Evolutionary conservation across 495 filamentous ascomycete genomes (phyloP).

Genomic region (Cercophora samala): DNA sequence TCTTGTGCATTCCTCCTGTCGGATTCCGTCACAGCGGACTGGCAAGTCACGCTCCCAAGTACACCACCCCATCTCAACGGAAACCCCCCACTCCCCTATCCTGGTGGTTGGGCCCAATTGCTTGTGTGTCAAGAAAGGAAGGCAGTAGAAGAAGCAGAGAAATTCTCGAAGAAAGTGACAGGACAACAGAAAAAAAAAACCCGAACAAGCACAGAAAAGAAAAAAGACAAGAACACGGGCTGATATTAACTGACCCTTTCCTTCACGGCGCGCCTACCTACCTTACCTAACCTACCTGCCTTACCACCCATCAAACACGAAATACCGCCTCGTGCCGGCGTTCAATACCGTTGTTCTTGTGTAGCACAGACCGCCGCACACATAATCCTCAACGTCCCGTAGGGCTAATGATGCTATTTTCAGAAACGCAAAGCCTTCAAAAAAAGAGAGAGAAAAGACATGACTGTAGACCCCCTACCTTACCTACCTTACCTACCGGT

Average conservation of each 20-base stretch:
- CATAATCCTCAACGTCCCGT: neutral
- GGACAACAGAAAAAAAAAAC: neutral
- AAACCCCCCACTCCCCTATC: neutral
- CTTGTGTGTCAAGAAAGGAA: neutral
- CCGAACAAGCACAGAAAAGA: neutral
- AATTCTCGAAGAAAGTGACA: neutral
- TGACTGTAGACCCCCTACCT: neutral
- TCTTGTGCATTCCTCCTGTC: neutral
- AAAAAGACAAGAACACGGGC: neutral
- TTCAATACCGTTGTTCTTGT: neutral
- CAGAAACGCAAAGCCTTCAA: too few species aligned
- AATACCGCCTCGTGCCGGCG: neutral
- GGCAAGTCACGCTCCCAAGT: neutral
- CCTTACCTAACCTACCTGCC: too few species aligned
- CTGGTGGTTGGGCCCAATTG: neutral
- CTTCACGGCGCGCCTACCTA: neutral
- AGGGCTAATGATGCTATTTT: neutral
- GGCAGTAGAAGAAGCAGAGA: neutral
- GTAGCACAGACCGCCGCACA: neutral
- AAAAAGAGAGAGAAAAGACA: neutral
- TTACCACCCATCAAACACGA: neutral
- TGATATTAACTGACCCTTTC: neutral
- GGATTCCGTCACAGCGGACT: neutral
- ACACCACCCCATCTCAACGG: neutral
- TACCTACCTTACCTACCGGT: neutral